Conservation (phyloP, 2,329 filamentous ascomycete species). For the Aspergillus aculeatus region DNA sequence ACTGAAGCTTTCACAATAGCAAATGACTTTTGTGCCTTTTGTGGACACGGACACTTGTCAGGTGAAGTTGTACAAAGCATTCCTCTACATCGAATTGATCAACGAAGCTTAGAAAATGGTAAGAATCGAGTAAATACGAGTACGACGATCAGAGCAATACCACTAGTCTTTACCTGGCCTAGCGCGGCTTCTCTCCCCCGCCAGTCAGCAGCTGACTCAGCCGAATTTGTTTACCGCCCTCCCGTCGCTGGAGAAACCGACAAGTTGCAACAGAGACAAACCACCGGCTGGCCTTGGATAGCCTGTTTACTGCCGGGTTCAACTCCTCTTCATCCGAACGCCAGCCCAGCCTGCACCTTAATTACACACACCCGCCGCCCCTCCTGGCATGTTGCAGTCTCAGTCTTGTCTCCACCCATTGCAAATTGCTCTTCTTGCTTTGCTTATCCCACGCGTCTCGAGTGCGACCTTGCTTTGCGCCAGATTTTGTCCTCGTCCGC, state of each 20-base stretch:
- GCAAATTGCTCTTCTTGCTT: constrained; percentile 9
- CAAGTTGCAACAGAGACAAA: constrained; percentile 2
- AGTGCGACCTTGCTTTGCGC: neutral
- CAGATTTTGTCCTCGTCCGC: constrained; percentile 4
- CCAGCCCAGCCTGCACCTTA: neutral
- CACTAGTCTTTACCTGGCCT: constrained; percentile 16
- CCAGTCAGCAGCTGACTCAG: constrained; percentile 27
- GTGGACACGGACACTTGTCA: too few species aligned
- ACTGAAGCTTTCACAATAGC: neutral
- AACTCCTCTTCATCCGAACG: neutral
- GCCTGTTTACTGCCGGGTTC: neutral
- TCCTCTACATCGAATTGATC: neutral
- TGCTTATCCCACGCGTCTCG: neutral
- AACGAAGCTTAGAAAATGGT: too few species aligned
- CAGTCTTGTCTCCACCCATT: constrained; percentile 5
- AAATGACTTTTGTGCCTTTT: neutral
- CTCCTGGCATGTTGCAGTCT: constrained; percentile 18
- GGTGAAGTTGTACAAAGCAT: neutral
- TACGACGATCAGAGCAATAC: constrained; percentile 1
- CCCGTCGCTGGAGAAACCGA: constrained; percentile 35
- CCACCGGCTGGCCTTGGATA: neutral
- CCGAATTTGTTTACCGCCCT: constrained; percentile 34
- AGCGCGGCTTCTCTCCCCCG: constrained; percentile 3
- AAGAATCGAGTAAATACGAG: neutral
- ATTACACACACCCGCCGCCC: neutral